Evolutionary conservation across 2,329 filamentous ascomycete species (phyloP).

Genomic region (Aspergillus persii): DNA sequence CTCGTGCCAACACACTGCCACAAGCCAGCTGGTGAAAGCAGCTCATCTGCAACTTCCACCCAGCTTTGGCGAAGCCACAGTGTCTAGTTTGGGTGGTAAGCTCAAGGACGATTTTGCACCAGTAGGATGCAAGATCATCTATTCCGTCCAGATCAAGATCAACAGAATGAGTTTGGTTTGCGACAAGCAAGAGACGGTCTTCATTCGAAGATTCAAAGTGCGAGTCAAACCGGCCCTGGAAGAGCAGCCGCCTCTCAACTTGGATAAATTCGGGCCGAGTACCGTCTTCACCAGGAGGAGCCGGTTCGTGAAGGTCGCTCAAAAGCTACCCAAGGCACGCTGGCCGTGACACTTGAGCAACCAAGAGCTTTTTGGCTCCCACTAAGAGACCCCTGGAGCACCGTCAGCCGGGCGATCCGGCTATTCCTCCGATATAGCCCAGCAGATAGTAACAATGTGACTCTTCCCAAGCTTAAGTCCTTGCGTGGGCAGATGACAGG

Average conservation of each 20-base stretch:
- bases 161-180: constrained; percentile 2
- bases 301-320: not conserved
- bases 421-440: constrained; percentile 8
- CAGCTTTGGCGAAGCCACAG: constrained; percentile 15
- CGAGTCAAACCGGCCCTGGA: constrained; percentile 13
- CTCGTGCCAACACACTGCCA: constrained; percentile 1
- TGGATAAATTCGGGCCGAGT: not conserved
- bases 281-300: constrained; percentile 1
- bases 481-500: constrained; percentile 11
- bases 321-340: not conserved
- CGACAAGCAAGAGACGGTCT: constrained; percentile 3
- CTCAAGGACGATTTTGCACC: constrained; percentile 17
- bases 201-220: constrained; percentile 12
- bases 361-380: constrained; percentile 12
- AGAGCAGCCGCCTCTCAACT: constrained; percentile 1
- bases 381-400: constrained; percentile 6
- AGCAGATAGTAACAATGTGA: not conserved
- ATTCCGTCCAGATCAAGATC: constrained; percentile 9
- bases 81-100: constrained; percentile 17
- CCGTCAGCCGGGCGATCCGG: constrained; percentile 9
- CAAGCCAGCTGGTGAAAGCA: constrained; percentile 6
- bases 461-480: constrained; percentile 12
- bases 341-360: constrained; percentile 6
- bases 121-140: constrained; percentile 11
- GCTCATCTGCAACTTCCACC: constrained; percentile 17